Evolutionary conservation across 2,329 filamentous ascomycete genomes (phyloP).

Genomic region (Trichoderma sp.): DNA sequence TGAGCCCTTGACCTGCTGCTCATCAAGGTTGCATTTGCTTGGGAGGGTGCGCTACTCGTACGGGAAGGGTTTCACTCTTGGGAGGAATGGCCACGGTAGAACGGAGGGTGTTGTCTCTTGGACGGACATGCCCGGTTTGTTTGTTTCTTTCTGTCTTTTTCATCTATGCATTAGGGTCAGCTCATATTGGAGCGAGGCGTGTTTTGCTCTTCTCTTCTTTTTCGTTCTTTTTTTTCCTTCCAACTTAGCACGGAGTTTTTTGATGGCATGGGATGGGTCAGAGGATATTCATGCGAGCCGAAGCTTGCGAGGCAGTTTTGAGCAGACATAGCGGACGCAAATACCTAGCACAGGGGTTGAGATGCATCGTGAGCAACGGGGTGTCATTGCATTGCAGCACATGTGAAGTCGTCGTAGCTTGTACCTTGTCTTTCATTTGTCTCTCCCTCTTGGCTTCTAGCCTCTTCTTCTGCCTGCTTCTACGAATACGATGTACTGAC

Average conservation of each 20-base stretch:
- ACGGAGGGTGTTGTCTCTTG: not conserved
- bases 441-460: not conserved
- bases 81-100: not conserved
- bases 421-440: not conserved
- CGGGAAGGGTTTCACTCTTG: not conserved
- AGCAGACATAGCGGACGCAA: not conserved
- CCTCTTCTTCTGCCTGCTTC: not conserved
- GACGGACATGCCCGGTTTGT: not conserved
- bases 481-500: not conserved
- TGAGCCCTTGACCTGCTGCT: not conserved
- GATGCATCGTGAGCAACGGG: not conserved
- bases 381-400: not conserved
- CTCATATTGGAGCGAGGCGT: not conserved
- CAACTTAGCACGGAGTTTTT: constrained; percentile 19
- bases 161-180: constrained; percentile 20
- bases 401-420: not conserved
- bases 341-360: constrained; percentile 11
- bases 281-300: constrained; percentile 5
- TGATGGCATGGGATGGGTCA: constrained; percentile 6
- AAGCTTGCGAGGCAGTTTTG: constrained; percentile 1
- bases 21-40: not conserved
- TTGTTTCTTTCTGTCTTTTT: not conserved
- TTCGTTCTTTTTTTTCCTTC: constrained; percentile 7
- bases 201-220: not conserved
- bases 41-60: not conserved